Evolutionary conservation across 2,329 filamentous ascomycete genomes (phyloP).

Genomic region (Fusarium tanahbumbuense): DNA sequence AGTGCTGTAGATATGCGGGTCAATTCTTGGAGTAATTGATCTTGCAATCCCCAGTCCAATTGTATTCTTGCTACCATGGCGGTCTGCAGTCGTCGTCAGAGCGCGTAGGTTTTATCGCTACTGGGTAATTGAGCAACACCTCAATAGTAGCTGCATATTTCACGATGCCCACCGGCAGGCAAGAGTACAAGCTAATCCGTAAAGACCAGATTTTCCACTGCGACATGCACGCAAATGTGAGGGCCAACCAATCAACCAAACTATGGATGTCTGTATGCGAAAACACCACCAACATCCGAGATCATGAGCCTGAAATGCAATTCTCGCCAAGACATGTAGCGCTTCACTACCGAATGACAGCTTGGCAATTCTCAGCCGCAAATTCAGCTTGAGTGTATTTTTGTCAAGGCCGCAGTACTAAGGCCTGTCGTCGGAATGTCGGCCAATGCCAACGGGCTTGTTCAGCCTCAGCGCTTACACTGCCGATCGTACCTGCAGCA

Average conservation of each 20-base stretch:
- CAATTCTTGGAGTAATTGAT: too few species aligned
- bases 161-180: rapidly evolving
- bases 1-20: neutral
- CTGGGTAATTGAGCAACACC: neutral
- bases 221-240: neutral
- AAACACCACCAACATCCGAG: neutral
- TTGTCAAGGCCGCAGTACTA: neutral
- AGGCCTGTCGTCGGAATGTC: neutral
- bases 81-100: neutral
- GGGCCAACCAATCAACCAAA: neutral
- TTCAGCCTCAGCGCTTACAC: constrained; percentile 1
- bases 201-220: rapidly evolving
- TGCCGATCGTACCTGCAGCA: neutral
- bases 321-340: neutral
- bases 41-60: too few species aligned
- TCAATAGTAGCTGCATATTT: neutral
- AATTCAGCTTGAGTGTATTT: neutral
- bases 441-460: neutral
- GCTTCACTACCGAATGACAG: neutral
- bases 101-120: neutral
- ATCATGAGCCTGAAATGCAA: rapidly evolving
- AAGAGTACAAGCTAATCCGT: rapidly evolving
- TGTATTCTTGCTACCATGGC: too few species aligned
- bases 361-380: neutral
- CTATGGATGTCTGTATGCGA: neutral